Percentiles rank a stretch among this genome's conserved stretches.
phyloP scores from a whole-genome alignment of 2,329 filamentous ascomycete species.

The Botrytis porri region DNA sequence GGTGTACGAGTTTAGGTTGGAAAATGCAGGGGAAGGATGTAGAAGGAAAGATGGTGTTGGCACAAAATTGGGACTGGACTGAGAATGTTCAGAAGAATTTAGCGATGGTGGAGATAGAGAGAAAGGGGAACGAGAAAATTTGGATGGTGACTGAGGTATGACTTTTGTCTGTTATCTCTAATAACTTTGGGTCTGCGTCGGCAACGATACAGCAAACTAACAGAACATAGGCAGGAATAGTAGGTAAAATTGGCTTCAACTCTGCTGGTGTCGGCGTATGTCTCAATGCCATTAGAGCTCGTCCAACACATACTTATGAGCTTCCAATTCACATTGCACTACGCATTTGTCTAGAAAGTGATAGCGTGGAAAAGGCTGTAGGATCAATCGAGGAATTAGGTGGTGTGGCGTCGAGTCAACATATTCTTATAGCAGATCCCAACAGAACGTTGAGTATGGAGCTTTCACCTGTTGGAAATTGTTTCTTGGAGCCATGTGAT shows the following conservation, averaged over 20 bases:
- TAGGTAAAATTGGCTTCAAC: constrained; percentile 54
- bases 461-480: constrained; percentile 39
- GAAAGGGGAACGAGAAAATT: neutral
- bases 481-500: constrained; percentile 27
- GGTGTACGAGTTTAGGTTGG: constrained; percentile 5
- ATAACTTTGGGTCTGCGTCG: no score
- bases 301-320: constrained; percentile 45
- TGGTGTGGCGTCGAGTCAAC: constrained; percentile 52
- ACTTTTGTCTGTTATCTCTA: constrained; percentile 1
- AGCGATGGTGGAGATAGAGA: constrained; percentile 23
- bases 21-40: constrained; percentile 14
- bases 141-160: constrained; percentile 15
- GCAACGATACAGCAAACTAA: constrained; percentile 1
- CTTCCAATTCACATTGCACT: constrained; percentile 55
- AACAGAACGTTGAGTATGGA: constrained; percentile 44
- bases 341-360: constrained; percentile 50
- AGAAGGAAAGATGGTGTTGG: constrained; percentile 20
- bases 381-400: constrained; percentile 44
- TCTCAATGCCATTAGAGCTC: constrained; percentile 54
- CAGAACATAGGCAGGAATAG: constrained; percentile 29
- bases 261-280: constrained; percentile 51
- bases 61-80: constrained; percentile 35
- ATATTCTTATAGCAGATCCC: constrained; percentile 52
- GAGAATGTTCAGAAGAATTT: constrained; percentile 24
- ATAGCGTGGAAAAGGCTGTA: constrained; percentile 45